Base-by-base conservation (phyloP, 495 filamentous ascomycete genomes). In the Trichoderma orchidacearum region DNA sequence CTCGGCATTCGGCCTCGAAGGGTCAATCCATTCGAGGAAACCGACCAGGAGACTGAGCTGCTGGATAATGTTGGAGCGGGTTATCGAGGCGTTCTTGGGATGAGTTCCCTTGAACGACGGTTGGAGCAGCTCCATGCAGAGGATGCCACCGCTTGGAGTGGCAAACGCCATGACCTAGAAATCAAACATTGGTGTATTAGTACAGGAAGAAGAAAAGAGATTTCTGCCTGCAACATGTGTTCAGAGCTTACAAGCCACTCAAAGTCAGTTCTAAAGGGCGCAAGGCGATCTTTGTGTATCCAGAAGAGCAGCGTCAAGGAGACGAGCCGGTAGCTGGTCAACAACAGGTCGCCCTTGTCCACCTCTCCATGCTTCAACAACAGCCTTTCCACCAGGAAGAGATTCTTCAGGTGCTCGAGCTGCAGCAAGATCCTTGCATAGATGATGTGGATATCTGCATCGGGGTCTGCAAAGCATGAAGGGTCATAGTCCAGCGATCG, bases 11-110 rank as follows among this genome's bases (percentile, higher is more conserved):
- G 79, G 75, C 27, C 77, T 75, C 0, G 69, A 75, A 1, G 80
- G 80, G 3, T 70, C 66, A 0, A 85, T 71, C 71, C 78, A 79
- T 2, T 75, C 75, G 3, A 85, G 66, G 34, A 75, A 75, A 0
- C 78, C 80, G 17, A 84, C 71, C 45, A 86, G 80, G 11, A 83
- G 74, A 55, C 80, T 84, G 5, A 85, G 70, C 55, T 84, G 82
- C 45, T 83, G 82, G 36, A 85, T 81, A 6, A 79, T 71, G 58
- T 81, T 78, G 1, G 82, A 80, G 11, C 81, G 75, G 0, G 80
- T 79, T 65, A 53, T 70, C 55, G 29, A 71, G 58, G 29, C 60
- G 52, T 50, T 68, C 62, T 50, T 71, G 60, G 71, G 65, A 5
- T 70, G 65, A 11, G 21, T 28, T 23, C 53, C 29, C 18, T 54